phyloP scores from a whole-genome alignment of 2,329 filamentous ascomycete genomes.

The Neodidymelliopsis sp. region DNA sequence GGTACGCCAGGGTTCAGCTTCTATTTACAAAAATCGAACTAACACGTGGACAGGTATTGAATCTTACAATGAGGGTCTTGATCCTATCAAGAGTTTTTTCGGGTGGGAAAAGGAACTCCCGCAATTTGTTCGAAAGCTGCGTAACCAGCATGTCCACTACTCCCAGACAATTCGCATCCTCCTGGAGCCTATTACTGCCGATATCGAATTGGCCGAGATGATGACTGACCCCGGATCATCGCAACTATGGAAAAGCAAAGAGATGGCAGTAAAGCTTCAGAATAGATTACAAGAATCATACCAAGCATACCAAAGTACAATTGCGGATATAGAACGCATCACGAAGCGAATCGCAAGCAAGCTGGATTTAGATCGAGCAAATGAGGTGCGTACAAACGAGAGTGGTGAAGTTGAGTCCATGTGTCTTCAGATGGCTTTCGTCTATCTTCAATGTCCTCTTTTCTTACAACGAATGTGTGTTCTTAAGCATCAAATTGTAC shows the following conservation, averaged over 20 bases:
- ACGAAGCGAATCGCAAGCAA: constrained; percentile 48
- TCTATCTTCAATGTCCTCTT: too few species aligned
- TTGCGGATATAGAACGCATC: constrained; percentile 46
- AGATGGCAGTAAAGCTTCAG: constrained; percentile 37
- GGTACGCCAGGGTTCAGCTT: constrained; percentile 17
- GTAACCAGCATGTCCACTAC: constrained; percentile 49
- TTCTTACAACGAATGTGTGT: too few species aligned
- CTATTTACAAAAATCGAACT: neutral
- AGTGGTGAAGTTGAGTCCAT: too few species aligned
- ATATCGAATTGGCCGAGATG: constrained; percentile 47
- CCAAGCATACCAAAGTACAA: constrained; percentile 44
- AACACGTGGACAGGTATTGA: constrained; percentile 34
- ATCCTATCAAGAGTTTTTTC: constrained; percentile 49
- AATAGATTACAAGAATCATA: constrained; percentile 47
- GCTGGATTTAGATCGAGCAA: constrained; percentile 45
- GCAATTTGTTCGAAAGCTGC: constrained; percentile 45
- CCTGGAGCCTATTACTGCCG: constrained; percentile 47
- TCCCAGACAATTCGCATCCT: constrained; percentile 46
- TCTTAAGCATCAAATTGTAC: too few species aligned
- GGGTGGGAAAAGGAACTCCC: constrained; percentile 48
- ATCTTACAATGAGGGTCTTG: constrained; percentile 50
- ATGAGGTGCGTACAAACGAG: constrained; percentile 30
- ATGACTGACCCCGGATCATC: constrained; percentile 40
- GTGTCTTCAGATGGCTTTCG: too few species aligned
- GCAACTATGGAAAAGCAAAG: constrained; percentile 43